Conservation (phyloP, 2,329 filamentous ascomycete species). For the Trichoderma semiorbis region DNA sequence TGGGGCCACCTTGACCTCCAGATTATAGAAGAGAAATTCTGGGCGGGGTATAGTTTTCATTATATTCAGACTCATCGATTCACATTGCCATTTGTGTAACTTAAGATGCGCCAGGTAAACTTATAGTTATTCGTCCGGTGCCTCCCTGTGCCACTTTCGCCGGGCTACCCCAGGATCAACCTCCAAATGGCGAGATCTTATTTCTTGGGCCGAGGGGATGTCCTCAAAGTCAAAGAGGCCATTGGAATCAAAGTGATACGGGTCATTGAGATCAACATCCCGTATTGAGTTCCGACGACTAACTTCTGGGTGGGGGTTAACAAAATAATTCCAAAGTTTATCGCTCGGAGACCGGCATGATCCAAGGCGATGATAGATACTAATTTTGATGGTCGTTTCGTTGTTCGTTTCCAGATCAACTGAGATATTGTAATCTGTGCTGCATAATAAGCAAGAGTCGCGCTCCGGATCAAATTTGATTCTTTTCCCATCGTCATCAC, state of each 20-base stretch:
- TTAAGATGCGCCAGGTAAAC: background rate
- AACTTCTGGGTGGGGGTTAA: background rate
- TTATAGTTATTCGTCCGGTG: background rate
- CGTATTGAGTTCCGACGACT: fast-evolving
- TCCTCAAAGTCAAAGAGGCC: background rate
- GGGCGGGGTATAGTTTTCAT: background rate
- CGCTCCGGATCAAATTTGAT: background rate
- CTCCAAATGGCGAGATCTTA: background rate
- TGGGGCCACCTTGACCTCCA: background rate
- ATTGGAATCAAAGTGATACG: no score
- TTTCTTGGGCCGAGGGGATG: background rate
- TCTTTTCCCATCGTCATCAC: background rate
- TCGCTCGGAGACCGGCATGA: background rate
- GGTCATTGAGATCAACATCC: no score
- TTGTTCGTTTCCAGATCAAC: background rate
- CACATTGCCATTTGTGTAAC: background rate
- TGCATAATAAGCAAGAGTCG: background rate
- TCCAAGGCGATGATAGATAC: background rate
- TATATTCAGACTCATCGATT: background rate
- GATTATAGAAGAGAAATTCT: background rate
- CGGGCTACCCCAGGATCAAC: background rate
- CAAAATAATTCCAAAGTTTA: background rate
- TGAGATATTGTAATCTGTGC: background rate
- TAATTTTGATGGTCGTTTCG: background rate
- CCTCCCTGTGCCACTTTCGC: background rate